Conservation (phyloP, 495 filamentous ascomycete genomes). For the Neurospora sp. region DNA sequence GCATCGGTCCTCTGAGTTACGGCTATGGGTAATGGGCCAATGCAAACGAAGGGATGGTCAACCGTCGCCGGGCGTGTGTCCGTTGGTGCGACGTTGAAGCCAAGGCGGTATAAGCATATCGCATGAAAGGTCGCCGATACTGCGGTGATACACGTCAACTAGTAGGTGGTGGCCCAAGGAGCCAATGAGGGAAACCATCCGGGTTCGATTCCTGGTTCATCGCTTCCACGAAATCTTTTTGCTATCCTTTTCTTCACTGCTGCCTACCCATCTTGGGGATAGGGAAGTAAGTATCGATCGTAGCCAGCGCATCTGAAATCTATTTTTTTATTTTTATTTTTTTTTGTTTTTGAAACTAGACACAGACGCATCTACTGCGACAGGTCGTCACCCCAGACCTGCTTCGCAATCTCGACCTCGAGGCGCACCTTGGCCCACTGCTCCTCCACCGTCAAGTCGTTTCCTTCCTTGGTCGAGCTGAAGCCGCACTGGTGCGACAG, state of each 20-base stretch:
- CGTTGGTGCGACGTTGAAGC: not conserved
- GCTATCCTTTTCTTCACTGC: not conserved
- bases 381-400: conserved; percentile 37
- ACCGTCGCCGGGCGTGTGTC: not conserved
- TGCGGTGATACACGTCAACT: not conserved
- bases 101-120: not conserved
- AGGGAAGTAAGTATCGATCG: not conserved
- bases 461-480: conserved; percentile 54
- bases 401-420: conserved; percentile 36
- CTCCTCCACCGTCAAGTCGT: conserved; percentile 49
- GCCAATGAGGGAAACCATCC: not conserved
- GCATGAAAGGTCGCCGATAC: not conserved
- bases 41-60: not conserved
- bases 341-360: not conserved
- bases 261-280: not conserved
- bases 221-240: not conserved
- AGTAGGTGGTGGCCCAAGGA: not conserved
- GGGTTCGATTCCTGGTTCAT: not conserved
- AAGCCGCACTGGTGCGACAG: conserved; percentile 62
- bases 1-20: not conserved
- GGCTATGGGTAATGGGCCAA: not conserved
- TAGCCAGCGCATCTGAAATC: not conserved
- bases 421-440: conserved; percentile 42
- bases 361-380: conserved; percentile 16
- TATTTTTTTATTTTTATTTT: not conserved